Evolutionary conservation across 2,329 filamentous ascomycete genomes (phyloP).

Genomic region (Colletotrichum truncatum): DNA sequence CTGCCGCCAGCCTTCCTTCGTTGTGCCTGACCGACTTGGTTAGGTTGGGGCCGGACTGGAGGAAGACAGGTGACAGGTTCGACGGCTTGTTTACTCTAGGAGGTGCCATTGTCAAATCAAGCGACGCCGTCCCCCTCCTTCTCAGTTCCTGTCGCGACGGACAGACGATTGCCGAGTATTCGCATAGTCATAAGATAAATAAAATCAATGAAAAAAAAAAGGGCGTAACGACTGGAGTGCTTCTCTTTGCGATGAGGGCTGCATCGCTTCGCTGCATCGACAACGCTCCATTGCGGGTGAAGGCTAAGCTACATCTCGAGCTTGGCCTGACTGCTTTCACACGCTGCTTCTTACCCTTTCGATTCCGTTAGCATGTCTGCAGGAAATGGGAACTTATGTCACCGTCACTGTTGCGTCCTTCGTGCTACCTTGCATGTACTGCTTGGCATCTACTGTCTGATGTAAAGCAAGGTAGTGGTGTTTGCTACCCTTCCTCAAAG

Average conservation of each 20-base stretch:
- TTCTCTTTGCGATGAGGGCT: constrained; percentile 1
- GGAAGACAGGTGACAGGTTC: constrained; percentile 22
- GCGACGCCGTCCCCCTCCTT: constrained; percentile 37
- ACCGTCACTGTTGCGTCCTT: constrained; percentile 1
- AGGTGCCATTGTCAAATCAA: constrained; percentile 46
- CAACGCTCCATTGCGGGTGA: constrained; percentile 6
- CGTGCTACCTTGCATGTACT: constrained; percentile 10
- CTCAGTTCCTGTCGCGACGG: constrained; percentile 36
- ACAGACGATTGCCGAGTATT: constrained; percentile 24
- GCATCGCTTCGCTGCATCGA: constrained; percentile 7
- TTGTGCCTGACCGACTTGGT: constrained; percentile 35
- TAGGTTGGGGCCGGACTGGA: constrained; percentile 12
- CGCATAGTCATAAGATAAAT: too few relatives aligned
- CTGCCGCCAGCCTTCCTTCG: constrained; percentile 38
- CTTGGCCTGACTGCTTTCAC: background rate
- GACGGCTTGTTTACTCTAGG: constrained; percentile 24
- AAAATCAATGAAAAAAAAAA: constrained; percentile 5
- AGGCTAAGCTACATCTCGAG: background rate
- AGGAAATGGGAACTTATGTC: background rate
- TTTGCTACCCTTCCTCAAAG: constrained; percentile 28
- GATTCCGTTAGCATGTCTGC: constrained; percentile 6
- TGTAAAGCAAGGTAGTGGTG: constrained; percentile 19
- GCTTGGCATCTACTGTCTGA: constrained; percentile 22
- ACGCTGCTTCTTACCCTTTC: background rate
- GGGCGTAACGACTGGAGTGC: background rate